Evolutionary conservation across 169 alveolate species (phyloP), one percentile per base, ranked within the genome.

Genomic region (Babesia sp.): DNA sequence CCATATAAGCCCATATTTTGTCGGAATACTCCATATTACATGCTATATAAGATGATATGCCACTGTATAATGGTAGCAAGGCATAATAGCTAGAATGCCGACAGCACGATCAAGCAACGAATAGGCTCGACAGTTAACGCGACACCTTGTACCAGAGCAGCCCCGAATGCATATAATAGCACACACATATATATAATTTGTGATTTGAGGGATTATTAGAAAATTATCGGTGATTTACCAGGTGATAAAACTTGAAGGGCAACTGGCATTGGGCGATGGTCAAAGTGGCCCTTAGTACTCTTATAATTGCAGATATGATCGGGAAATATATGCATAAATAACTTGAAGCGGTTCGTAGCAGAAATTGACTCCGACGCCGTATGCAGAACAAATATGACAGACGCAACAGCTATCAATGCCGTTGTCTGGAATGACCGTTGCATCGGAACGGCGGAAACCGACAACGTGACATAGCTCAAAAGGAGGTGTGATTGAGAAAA

Each of bases 381-480:
- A 57, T 33, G 67, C 67, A 33, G 6, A 11, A 3, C 67, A 37
- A 57, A 57, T 37, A 57, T 57, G 67, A 57, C 48, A 57, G 67
- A 7, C 45, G 48, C 50, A 28, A 33, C 50, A 14, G 67, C 1
- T 4, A 33, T 24, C 11, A 12, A 34, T 12, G 67, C 50, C 48
- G n/a, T 12, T 33, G 50, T 57, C 50, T 57, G 67, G 51, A 57
- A 24, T 18, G 51, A 26, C 50, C 20, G 33, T 36, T 22, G 67
- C 48, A n/a, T 7, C 51, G 20, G 28, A 37, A 57, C 12, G 5
- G 24, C 20, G 31, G 24, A 34, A 7, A 1, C 14, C 67, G 67
- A 57, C 50, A 18, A 1, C 28, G 7, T 37, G 2, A 29, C 29
- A 39, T 33, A 37, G 24, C 42, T 29, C 33, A 7, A 2, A 36